Evolutionary conservation across 2,329 filamentous ascomycete species (phyloP).

Genomic region (Teratosphaeria viscida): DNA sequence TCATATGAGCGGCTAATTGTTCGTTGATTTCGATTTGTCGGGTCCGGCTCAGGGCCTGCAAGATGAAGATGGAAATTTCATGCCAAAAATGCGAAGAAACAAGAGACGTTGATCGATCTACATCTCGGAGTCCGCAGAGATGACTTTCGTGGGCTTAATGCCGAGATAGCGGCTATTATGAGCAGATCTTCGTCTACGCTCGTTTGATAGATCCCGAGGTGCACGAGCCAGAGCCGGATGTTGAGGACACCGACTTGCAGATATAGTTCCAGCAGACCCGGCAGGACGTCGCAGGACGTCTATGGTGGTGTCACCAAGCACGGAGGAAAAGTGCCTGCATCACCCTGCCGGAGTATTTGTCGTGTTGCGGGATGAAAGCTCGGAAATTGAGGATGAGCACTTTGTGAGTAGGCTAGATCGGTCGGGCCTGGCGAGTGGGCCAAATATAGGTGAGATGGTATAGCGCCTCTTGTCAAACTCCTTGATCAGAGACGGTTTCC

Average conservation of each 20-base stretch:
- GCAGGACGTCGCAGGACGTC: neutral
- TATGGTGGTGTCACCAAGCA: neutral
- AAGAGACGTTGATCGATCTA: no score
- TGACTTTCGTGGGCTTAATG: no score
- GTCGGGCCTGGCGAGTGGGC: neutral
- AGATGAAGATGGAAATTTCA: no score
- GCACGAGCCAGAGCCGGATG: neutral
- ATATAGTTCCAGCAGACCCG: conserved; percentile 5
- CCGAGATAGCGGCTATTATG: no score
- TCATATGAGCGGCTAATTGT: no score
- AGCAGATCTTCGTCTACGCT: conserved; percentile 5
- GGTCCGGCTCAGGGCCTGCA: no score
- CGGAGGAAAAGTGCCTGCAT: neutral
- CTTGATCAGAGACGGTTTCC: no score
- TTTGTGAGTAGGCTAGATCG: neutral
- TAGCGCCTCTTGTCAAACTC: no score
- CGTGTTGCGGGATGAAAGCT: neutral
- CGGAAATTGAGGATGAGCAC: neutral
- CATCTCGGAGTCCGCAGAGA: no score
- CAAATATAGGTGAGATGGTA: no score
- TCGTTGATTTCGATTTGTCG: no score
- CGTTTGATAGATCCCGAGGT: neutral
- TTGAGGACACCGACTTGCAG: conserved; percentile 4
- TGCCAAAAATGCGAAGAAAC: no score
- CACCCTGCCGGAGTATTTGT: neutral